Conservation (phyloP, 352 stramenopile species). For the Aphanomyces euteiches region DNA sequence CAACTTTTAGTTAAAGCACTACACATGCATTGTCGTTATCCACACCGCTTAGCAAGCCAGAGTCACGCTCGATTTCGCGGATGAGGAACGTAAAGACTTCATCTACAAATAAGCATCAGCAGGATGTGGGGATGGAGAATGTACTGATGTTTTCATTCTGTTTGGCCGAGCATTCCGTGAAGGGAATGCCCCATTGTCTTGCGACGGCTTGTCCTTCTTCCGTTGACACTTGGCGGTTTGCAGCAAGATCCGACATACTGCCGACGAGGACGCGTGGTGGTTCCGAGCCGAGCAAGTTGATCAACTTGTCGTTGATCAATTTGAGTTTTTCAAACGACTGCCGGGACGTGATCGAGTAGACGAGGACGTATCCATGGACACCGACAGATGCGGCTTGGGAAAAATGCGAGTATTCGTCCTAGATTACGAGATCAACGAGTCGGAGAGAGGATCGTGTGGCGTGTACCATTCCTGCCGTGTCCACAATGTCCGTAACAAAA, state of each 20-base stretch:
- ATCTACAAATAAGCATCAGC: constrained; percentile 39
- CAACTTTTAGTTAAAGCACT: constrained; percentile 97
- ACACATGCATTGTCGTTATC: constrained; percentile 65
- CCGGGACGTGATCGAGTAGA: constrained; percentile 92
- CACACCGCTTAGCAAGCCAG: constrained; percentile 70
- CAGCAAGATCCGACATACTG: constrained; percentile 93
- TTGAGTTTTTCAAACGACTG: constrained; percentile 94
- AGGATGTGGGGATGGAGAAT: constrained; percentile 28
- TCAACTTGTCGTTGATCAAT: constrained; percentile 92
- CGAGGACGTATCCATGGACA: constrained; percentile 93
- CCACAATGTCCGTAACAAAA: constrained; percentile 96
- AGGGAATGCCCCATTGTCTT: constrained; percentile 89
- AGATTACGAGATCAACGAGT: neutral
- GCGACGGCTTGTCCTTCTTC: constrained; percentile 87
- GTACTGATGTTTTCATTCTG: constrained; percentile 88
- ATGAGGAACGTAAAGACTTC: constrained; percentile 90
- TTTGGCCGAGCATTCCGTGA: constrained; percentile 93
- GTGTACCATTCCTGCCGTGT: constrained; percentile 93
- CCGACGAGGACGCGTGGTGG: constrained; percentile 92
- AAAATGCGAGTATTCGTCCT: constrained; percentile 95
- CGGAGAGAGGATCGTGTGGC: neutral
- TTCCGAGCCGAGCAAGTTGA: constrained; percentile 92
- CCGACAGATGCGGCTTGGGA: constrained; percentile 94
- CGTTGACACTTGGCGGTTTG: constrained; percentile 78
- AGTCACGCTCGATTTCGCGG: constrained; percentile 87